Percentiles rank a stretch among this genome's conserved stretches.
Conservation (phyloP, 352 stramenopile species). For the Phytophthora fragariaefolia region DNA sequence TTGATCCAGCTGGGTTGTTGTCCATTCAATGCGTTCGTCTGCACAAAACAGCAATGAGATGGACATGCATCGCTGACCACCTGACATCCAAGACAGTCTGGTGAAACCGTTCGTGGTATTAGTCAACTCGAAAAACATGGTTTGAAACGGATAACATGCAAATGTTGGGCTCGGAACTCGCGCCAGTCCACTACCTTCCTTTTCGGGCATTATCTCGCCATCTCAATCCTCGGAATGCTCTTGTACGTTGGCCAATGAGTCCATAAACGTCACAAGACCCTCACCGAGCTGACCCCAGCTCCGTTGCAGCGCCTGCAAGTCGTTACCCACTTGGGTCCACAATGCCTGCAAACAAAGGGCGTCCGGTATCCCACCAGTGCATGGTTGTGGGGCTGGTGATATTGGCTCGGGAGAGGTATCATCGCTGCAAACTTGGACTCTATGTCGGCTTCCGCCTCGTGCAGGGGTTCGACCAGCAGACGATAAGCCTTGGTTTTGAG, state of each 20-base stretch:
- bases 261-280: slow-evolving; percentile 5
- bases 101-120: too few relatives aligned
- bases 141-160: too few relatives aligned
- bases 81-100: too few relatives aligned
- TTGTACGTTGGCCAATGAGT: background rate
- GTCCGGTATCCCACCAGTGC: background rate
- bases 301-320: slow-evolving; percentile 17
- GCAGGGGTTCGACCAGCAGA: slow-evolving; percentile 17
- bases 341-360: background rate
- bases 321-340: slow-evolving; percentile 20
- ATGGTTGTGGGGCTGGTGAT: background rate
- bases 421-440: slow-evolving; percentile 3
- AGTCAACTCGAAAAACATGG: too few relatives aligned
- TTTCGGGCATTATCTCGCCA: background rate
- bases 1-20: slow-evolving; percentile 1
- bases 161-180: too few relatives aligned
- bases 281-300: slow-evolving; percentile 22
- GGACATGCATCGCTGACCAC: too few relatives aligned
- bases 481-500: slow-evolving; percentile 8
- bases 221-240: background rate
- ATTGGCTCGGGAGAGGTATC: slow-evolving; percentile 13
- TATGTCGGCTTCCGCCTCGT: background rate
- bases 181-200: too few relatives aligned
- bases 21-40: too few relatives aligned
- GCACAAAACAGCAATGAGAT: too few relatives aligned